A percentile compares a stretch with the other conserved stretches of the same genome.
These are phyloP conservation scores for Colletotrichum sp. DNA, from an alignment of 2,329 filamentous ascomycete genomes.

Conservation along the genomic window DNA sequence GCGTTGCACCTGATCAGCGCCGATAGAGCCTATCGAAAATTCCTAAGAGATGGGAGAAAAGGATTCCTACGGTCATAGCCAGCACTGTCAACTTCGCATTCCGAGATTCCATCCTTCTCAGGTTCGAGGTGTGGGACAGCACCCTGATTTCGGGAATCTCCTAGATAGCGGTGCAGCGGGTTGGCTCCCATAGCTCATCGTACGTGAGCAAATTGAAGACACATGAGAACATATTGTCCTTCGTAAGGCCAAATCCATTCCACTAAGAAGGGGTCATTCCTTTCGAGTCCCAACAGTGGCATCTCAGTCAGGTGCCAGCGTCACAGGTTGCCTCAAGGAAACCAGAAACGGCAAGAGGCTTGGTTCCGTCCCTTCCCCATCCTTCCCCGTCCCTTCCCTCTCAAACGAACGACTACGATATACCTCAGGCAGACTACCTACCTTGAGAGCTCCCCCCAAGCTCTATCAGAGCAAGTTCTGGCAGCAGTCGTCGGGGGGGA, in stretches of 20 bases:
- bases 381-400: neutral
- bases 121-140: neutral
- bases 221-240: too few relatives aligned
- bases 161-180: too few relatives aligned
- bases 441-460: neutral
- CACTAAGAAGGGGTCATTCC: too few relatives aligned
- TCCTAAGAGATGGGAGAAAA: neutral
- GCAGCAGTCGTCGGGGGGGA: neutral
- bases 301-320: too few relatives aligned
- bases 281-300: too few relatives aligned
- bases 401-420: neutral
- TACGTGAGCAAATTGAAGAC: too few relatives aligned
- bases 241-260: too few relatives aligned
- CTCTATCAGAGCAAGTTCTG: neutral
- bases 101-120: neutral
- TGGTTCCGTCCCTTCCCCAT: neutral
- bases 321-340: fast-evolving
- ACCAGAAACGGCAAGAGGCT: neutral
- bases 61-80: neutral
- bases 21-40: neutral
- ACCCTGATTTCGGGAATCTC: too few relatives aligned
- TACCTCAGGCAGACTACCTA: neutral
- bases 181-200: too few relatives aligned
- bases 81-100: neutral
- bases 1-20: neutral